Evolutionary conservation across 345 rosid genomes (phyloP).

Genomic region (Pistacia atlantica): DNA sequence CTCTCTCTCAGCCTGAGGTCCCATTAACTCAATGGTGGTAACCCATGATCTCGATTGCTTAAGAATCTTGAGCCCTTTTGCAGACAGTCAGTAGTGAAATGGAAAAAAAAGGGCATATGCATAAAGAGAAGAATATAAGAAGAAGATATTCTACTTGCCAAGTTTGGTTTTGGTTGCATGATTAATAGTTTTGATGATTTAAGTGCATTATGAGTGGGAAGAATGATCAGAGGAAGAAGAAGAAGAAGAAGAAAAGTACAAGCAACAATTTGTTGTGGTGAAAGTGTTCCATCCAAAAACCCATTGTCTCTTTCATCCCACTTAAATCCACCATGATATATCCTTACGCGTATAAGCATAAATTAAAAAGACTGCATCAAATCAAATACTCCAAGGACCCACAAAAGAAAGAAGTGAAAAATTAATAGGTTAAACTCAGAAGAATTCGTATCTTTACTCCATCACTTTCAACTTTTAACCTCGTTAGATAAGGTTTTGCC

Average conservation of each 20-base stretch:
- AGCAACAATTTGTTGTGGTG: constrained; percentile 19
- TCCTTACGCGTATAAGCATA: constrained; percentile 12
- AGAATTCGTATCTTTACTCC: no score
- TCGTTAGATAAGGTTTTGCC: constrained; percentile 10
- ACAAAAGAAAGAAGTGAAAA: neutral
- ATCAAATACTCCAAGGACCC: constrained; percentile 12
- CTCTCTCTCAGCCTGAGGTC: neutral
- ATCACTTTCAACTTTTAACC: constrained; percentile 9
- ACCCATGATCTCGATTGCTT: neutral
- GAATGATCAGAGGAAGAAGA: neutral
- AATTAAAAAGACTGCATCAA: neutral
- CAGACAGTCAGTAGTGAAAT: neutral
- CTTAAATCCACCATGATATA: constrained; percentile 20
- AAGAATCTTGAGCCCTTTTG: neutral
- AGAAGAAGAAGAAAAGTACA: neutral
- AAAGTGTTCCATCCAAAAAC: neutral
- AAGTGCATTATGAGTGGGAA: neutral
- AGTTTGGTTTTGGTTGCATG: neutral
- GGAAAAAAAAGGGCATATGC: neutral
- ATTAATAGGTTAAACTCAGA: neutral
- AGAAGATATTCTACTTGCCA: neutral
- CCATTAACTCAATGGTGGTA: neutral
- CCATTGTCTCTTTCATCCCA: constrained; percentile 6
- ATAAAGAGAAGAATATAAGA: neutral
- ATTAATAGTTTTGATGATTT: neutral